Percentiles rank a stretch among this genome's conserved stretches.
Conservation (phyloP, 179 eudicot genomes). For the Drosera spatulata region DNA sequence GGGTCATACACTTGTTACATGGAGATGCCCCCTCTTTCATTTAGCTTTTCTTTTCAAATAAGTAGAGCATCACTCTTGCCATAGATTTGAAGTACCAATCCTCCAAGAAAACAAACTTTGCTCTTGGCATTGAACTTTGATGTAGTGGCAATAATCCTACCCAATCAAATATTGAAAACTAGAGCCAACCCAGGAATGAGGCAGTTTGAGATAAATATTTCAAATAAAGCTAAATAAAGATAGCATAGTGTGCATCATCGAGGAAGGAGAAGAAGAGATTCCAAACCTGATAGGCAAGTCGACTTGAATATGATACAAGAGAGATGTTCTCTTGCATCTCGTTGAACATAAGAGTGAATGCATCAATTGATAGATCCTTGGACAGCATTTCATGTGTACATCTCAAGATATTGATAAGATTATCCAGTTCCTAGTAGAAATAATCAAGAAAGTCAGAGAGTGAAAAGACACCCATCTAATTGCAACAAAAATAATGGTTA, state of each 20-base stretch:
- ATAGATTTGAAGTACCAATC: no score
- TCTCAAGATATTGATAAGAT: constrained; percentile 60
- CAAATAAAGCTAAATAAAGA: not conserved
- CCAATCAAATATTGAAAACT: no score
- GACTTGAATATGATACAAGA: constrained; percentile 90
- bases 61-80: no score
- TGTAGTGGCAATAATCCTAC: no score
- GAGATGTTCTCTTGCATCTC: constrained; percentile 98
- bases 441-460: constrained; percentile 2
- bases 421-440: constrained; percentile 76
- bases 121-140: no score
- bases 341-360: constrained; percentile 63
- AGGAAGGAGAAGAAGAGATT: not conserved
- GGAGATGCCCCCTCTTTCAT: no score
- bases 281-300: constrained; percentile 90
- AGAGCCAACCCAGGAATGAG: no score
- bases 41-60: no score
- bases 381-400: constrained; percentile 79
- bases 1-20: no score
- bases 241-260: not conserved
- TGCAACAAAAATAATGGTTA: constrained; percentile 8
- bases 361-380: constrained; percentile 60
- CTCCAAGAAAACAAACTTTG: no score
- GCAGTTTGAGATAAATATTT: no score
- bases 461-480: not conserved